Conservation (phyloP, 345 rosid genomes). For the Abelmoschus esculentus region DNA sequence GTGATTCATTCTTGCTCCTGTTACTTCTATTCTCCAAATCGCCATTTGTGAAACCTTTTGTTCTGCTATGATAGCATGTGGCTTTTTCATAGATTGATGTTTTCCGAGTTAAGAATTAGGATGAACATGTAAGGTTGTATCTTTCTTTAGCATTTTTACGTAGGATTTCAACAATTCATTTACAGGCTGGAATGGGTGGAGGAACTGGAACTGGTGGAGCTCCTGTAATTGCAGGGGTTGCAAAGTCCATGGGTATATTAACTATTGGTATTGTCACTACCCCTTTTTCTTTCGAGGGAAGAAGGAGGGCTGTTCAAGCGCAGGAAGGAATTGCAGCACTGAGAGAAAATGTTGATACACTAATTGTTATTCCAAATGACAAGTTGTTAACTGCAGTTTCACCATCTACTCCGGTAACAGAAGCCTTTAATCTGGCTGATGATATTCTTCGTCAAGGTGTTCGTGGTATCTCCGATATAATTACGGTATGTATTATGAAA, state of each 20-base stretch:
- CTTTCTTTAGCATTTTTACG: constrained; percentile 12
- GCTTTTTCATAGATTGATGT: neutral
- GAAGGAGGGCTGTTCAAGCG: constrained; percentile 90
- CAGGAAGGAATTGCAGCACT: constrained; percentile 94
- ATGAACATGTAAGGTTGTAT: neutral
- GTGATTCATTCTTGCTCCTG: neutral
- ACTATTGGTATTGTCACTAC: constrained; percentile 95
- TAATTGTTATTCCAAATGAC: constrained; percentile 94
- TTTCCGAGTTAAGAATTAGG: neutral
- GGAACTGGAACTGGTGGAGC: constrained; percentile 98
- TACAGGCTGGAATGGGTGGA: constrained; percentile 99
- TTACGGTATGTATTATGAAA: neutral
- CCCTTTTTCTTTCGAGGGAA: constrained; percentile 94
- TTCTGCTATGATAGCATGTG: neutral
- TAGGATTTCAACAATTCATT: constrained; percentile 17
- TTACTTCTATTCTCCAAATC: neutral
- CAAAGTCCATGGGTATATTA: constrained; percentile 93
- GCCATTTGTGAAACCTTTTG: neutral
- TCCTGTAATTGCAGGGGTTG: constrained; percentile 88
- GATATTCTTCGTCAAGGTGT: constrained; percentile 2
- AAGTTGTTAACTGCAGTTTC: constrained; percentile 34
- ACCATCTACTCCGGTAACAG: neutral
- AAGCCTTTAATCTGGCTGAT: constrained; percentile 2
- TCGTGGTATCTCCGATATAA: neutral
- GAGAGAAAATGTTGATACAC: constrained; percentile 88